phyloP scores from a whole-genome alignment of 352 stramenopile genomes.

The Phytophthora multivora region DNA sequence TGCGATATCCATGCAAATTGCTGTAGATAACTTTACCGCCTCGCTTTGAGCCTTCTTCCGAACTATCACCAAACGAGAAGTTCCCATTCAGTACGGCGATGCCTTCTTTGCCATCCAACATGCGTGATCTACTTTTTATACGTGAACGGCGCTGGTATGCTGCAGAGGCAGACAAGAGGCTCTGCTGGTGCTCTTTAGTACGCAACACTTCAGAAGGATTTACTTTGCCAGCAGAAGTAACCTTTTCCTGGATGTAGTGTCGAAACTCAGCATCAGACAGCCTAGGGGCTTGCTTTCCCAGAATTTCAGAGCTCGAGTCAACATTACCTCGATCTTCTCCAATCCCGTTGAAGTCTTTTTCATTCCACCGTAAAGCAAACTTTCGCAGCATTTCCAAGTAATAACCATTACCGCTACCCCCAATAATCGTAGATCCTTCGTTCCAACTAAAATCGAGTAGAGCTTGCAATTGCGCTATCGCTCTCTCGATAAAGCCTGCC shows the following conservation, averaged over 20 bases:
- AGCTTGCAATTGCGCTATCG: conserved; percentile 70
- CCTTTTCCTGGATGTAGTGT: conserved; percentile 21
- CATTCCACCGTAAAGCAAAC: conserved; percentile 46
- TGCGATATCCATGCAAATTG: conserved; percentile 82
- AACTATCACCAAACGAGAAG: conserved; percentile 10
- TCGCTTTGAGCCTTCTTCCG: conserved; percentile 8
- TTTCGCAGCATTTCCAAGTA: conserved; percentile 31
- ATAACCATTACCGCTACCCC: background rate
- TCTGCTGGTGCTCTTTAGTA: conserved; percentile 41
- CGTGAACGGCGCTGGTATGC: conserved; percentile 22
- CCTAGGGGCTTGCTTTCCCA: conserved; percentile 11
- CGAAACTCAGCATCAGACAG: conserved; percentile 16
- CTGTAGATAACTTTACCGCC: conserved; percentile 62
- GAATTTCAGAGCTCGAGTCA: background rate
- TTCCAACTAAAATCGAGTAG: conserved; percentile 58
- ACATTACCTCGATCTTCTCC: conserved; percentile 25
- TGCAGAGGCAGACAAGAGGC: conserved; percentile 39
- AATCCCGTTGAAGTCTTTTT: conserved; percentile 22
- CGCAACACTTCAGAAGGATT: conserved; percentile 43
- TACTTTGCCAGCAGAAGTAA: conserved; percentile 23
- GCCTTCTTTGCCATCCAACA: background rate
- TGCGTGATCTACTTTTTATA: background rate
- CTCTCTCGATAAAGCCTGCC: conserved; percentile 63
- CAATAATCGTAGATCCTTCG: background rate
- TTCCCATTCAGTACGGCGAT: background rate